phyloP scores from a whole-genome alignment of 2,329 filamentous ascomycete species.

The Penicillium concentricum region DNA sequence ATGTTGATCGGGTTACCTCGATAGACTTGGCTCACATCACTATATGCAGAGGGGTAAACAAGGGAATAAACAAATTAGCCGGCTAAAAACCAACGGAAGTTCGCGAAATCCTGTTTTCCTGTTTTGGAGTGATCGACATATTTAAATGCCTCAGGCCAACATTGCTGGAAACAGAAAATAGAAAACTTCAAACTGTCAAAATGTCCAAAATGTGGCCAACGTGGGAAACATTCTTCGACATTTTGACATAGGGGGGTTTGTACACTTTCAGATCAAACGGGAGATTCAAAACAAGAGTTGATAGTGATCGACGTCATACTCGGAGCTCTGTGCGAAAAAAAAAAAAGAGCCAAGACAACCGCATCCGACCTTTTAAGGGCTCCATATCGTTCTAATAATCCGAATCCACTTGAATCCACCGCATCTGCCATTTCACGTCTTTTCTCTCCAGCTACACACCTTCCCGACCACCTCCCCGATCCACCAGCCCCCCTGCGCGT shows the following conservation, averaged over 20 bases:
- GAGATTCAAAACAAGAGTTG: neutral
- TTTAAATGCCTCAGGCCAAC: neutral
- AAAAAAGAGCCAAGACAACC: neutral
- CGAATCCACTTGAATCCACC: neutral
- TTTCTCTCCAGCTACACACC: neutral
- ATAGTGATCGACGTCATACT: constrained; percentile 1
- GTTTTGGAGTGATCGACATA: neutral
- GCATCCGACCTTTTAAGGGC: neutral
- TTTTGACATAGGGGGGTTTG: neutral
- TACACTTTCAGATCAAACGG: neutral
- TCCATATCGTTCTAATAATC: neutral
- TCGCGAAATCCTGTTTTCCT: neutral
- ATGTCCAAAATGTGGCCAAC: neutral
- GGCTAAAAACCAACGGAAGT: neutral
- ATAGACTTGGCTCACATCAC: neutral
- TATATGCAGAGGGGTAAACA: neutral
- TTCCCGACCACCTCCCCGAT: too few species aligned
- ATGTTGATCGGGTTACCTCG: neutral
- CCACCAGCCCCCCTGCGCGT: constrained; percentile 1
- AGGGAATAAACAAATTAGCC: neutral
- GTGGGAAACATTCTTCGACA: neutral
- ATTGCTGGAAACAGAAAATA: neutral
- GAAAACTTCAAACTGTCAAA: neutral
- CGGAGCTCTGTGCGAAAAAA: neutral
- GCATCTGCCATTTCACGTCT: neutral